Evolutionary conservation across 768 basidiomycete genomes (phyloP), one percentile per base, ranked within the genome.

Genomic region (Suillus paluster): DNA sequence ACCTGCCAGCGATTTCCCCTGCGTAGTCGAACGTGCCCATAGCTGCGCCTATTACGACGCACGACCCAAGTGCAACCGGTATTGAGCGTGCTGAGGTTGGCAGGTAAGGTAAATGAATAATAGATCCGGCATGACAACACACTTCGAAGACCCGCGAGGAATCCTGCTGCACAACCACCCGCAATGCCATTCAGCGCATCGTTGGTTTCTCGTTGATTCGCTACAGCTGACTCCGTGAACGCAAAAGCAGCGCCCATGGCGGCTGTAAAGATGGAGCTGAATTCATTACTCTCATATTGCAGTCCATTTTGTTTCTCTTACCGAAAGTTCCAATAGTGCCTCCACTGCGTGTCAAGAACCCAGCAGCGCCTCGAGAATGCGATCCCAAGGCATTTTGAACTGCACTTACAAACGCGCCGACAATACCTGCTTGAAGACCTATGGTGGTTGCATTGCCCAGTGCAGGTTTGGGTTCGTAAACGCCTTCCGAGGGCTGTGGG

Each of bases 311-410:
- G 44, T 45, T 25, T 12, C 23, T 79, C 89, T 68, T 58, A 97
- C 96, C 91, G 70, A 97, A 97, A 74, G 94, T 86, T 12, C 92
- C 95, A 73, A 97, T 94, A 4, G 95, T 93, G 38, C 91, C 87
- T 61, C 95, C 95, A 36, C 89, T 92, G 66, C 95, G 83, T 57
- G 94, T 94, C 67, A 95, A 72, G 75, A 97, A 86, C 67, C 95
- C 95, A 77, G 88, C 82, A 60, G 92, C 93, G 69, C 93, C 95
- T 66, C 83, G 81, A 44, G 86, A 84, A 77, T 94, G 95, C 65
- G 78, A 83, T 48, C 86, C 87, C 63, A 95, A 79, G 33, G 91
- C 91, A 83, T 93, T 96, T 78, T 94, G 93, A 57, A 86, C 81
- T 38, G 86, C 78, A 62, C 89, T 90, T 75, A 89, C 82, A 75